Base-by-base conservation (phyloP, 768 basidiomycete species). In the Calocera viscosa region DNA sequence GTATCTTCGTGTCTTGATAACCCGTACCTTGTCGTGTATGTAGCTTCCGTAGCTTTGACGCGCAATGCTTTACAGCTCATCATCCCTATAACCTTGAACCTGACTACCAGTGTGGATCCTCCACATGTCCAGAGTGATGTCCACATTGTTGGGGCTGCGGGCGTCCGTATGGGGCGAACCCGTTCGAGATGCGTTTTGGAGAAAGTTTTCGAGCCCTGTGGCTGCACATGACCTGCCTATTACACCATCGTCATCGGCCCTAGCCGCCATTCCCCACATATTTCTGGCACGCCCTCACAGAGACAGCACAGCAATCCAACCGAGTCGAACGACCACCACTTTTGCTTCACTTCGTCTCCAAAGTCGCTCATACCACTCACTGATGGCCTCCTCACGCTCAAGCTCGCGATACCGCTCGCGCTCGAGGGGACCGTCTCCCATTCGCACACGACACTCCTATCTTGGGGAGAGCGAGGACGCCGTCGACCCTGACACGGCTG, bases 1-100 rank as follows among this genome's bases (percentile, higher is more conserved):
- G 43, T 47, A 47, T 47, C 43, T 47, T 47, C 43, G 16, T 47
- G 43, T 47, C 43, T 47, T 47, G 43, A 47, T 47, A 47, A 47
- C 43, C 24, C 43, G 43, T 47, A 47, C 16, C 24, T 47, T 17
- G 16, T 17, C 43, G 16, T 17, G 43, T 47, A 19, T 47, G 43
- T 47, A 47, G 43, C 43, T 47, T 47, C 43, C 43, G 43, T 47
- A 47, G 43, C 43, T 47, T n/a, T 24, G 43, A 47, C 43, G 43
- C 43, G 43, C 43, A 47, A 47, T 47, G 24, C 24, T 17, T 47
- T 47, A 47, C 43, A 47, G 19, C 43, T 47, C 43, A 19, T 47
- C 43, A 47, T 47, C 43, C 19, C 43, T 24, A 47, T 47, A 19
- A 24, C 43, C 43, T 19, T 47, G 43, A 47, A 47, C 24, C 43